Conservation (phyloP, 495 filamentous ascomycete genomes). For the Aspergillus hancockii region DNA sequence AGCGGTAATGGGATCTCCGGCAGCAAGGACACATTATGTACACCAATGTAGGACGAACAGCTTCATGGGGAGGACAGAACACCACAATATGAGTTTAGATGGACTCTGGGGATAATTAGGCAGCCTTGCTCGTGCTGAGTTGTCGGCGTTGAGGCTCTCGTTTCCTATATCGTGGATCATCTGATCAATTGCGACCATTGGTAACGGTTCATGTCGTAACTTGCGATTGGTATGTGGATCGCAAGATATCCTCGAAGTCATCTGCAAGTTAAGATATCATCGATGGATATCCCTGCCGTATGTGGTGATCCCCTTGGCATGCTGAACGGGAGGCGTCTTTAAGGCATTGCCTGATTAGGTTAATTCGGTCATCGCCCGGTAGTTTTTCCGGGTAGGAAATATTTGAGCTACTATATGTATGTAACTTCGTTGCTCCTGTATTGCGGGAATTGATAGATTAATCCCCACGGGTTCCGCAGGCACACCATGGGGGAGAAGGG, state of each 20-base stretch:
- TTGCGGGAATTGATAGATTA: neutral
- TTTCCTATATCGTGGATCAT: constrained; percentile 1
- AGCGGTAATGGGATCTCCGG: neutral
- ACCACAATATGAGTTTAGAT: neutral
- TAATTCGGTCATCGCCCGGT: constrained; percentile 5
- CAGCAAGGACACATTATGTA: neutral
- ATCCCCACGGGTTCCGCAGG: neutral
- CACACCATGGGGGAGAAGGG: no score
- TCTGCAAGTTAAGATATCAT: constrained; percentile 2
- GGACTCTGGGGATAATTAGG: neutral
- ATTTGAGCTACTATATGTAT: neutral
- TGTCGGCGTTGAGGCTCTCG: neutral
- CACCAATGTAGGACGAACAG: neutral
- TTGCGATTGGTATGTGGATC: neutral
- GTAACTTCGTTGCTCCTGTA: neutral
- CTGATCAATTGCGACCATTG: neutral
- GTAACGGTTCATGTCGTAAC: neutral
- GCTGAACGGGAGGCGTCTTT: neutral
- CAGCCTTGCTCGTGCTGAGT: neutral
- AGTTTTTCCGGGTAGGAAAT: neutral
- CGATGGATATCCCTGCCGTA: neutral
- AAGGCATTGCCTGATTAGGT: constrained; percentile 12
- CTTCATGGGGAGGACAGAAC: neutral
- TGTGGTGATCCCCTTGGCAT: neutral
- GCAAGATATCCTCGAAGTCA: neutral